Conservation (phyloP, 148 eudicot species). For the Selenicereus undatus region DNA sequence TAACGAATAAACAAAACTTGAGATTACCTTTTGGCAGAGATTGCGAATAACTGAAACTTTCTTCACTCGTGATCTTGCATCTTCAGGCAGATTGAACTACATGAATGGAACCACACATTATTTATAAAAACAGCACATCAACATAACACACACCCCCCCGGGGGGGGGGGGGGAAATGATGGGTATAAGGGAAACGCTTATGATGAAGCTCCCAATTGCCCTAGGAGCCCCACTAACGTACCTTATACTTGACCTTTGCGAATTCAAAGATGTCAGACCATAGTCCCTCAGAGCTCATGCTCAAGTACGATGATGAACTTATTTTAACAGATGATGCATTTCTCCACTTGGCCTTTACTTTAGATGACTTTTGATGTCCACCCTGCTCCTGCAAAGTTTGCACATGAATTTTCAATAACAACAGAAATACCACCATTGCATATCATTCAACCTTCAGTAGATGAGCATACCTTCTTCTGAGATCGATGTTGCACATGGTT, state of each 20-base stretch:
- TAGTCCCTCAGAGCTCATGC: constrained; percentile 58
- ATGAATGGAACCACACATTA: constrained; percentile 7
- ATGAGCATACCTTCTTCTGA: constrained; percentile 62
- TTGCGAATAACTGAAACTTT: constrained; percentile 90
- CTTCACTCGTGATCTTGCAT: constrained; percentile 66
- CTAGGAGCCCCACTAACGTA: constrained; percentile 17
- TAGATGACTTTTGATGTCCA: constrained; percentile 49
- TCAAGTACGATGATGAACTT: constrained; percentile 38
- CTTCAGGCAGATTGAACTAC: constrained; percentile 85
- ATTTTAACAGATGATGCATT: constrained; percentile 41
- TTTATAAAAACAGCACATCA: constrained; percentile 10
- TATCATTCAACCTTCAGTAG: background rate
- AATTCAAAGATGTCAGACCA: constrained; percentile 84
- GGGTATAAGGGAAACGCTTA: background rate
- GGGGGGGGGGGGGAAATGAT: background rate
- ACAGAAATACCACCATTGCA: background rate
- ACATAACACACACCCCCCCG: no score
- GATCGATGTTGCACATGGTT: constrained; percentile 38
- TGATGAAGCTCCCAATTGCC: background rate
- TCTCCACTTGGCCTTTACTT: constrained; percentile 47
- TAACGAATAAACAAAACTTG: background rate
- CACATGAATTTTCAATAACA: background rate
- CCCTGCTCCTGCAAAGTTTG: constrained; percentile 44
- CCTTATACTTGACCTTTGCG: constrained; percentile 94
- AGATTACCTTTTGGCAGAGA: constrained; percentile 77